phyloP scores from a whole-genome alignment of 768 basidiomycete genomes.

The Mycena albidolilacea region DNA sequence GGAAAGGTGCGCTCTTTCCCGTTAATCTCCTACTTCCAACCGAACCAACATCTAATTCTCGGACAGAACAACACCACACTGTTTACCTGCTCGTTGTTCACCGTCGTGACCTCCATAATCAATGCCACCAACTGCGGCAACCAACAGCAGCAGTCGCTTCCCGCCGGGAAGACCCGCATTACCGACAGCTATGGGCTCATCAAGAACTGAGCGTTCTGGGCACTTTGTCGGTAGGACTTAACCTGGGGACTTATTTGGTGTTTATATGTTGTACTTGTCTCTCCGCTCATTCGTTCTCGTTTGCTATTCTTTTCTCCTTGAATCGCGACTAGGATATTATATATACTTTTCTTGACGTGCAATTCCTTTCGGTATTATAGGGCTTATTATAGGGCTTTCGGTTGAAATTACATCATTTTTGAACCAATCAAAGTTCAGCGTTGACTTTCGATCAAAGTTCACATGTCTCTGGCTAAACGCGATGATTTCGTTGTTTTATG shows the following conservation, averaged over 20 bases:
- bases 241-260: no score
- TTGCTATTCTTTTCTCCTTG: no score
- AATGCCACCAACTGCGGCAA: constrained; percentile 34
- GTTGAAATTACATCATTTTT: no score
- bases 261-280: neutral
- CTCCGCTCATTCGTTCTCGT: neutral
- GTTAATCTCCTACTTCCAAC: neutral
- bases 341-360: neutral
- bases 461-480: no score
- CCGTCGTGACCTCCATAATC: neutral
- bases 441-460: no score
- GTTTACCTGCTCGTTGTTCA: constrained; percentile 38
- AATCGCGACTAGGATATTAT: no score
- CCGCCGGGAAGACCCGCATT: constrained; percentile 10
- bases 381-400: neutral
- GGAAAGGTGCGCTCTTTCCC: constrained; percentile 14
- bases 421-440: no score
- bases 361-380: neutral
- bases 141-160: constrained; percentile 28
- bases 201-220: neutral
- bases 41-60: neutral
- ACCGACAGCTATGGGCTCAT: constrained; percentile 19
- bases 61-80: constrained; percentile 1
- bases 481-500: no score
- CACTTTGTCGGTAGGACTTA: neutral